Evolutionary conservation across 331 rosid genomes (phyloP).

Genomic region (Spiraea crenata): DNA sequence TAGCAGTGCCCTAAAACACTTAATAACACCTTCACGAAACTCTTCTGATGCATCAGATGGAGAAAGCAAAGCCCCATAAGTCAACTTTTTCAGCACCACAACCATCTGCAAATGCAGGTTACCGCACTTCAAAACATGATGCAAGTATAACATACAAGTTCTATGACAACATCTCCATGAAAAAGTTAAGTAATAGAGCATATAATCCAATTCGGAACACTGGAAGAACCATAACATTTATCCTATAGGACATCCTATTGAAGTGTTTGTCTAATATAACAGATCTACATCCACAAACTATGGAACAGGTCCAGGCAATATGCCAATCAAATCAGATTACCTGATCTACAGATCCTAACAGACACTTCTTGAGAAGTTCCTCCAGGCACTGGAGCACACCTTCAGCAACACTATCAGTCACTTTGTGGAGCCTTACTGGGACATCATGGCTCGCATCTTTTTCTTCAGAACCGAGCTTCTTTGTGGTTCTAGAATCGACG

Average conservation of each 20-base stretch:
- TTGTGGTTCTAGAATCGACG: slow-evolving; percentile 58
- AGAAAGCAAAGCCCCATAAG: slow-evolving; percentile 81
- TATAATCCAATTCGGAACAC: neutral
- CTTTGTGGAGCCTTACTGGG: slow-evolving; percentile 36
- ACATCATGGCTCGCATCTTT: slow-evolving; percentile 18
- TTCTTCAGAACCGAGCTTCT: slow-evolving; percentile 55
- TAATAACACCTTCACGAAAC: slow-evolving; percentile 87
- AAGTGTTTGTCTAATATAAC: neutral
- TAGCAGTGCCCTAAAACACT: slow-evolving; percentile 72
- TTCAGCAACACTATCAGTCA: slow-evolving; percentile 83
- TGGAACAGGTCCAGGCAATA: neutral
- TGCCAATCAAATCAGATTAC: slow-evolving; percentile 38
- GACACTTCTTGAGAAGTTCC: slow-evolving; percentile 79
- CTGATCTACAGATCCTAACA: slow-evolving; percentile 80
- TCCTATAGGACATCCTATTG: neutral
- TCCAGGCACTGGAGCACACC: slow-evolving; percentile 77
- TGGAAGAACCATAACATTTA: neutral
- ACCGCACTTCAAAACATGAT: slow-evolving; percentile 12
- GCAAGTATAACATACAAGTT: neutral
- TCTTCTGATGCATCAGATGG: slow-evolving; percentile 95
- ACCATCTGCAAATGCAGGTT: slow-evolving; percentile 69
- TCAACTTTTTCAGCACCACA: slow-evolving; percentile 83
- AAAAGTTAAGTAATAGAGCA: neutral
- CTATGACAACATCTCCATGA: neutral
- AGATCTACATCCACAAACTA: neutral